These are phyloP conservation scores for Lachancea cidri DNA, from an alignment of 805 yeast genomes.

Conservation along the genomic window DNA sequence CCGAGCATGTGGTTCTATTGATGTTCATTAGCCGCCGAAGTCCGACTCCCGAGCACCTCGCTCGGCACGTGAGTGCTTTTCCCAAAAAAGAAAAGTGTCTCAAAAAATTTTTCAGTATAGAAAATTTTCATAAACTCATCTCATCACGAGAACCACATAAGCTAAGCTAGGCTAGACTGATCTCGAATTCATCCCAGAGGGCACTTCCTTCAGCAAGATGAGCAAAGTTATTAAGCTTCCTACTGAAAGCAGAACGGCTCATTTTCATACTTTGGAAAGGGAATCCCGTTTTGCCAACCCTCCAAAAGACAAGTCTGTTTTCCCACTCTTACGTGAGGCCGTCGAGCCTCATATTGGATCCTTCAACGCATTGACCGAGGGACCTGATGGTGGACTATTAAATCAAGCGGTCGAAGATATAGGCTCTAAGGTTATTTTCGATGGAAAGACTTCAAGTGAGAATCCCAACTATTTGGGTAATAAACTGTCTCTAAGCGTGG, in stretches of 20 bases:
- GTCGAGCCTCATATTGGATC: conserved; percentile 95
- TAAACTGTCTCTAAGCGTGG: conserved; percentile 79
- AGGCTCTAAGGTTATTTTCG: conserved; percentile 81
- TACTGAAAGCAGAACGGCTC: conserved; percentile 35
- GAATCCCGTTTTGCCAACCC: conserved; percentile 84
- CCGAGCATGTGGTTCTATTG: too few species aligned
- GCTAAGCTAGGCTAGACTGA: not conserved
- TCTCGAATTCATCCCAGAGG: not conserved
- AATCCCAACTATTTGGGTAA: conserved; percentile 67
- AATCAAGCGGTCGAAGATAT: conserved; percentile 85
- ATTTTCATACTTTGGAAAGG: conserved; percentile 72
- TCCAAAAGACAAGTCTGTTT: conserved; percentile 79
- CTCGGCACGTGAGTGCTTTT: not conserved
- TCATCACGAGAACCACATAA: not conserved
- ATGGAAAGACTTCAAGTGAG: conserved; percentile 40
- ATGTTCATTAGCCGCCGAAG: conserved; percentile 3
- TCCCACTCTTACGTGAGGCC: conserved; percentile 79
- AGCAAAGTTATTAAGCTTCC: conserved; percentile 30
- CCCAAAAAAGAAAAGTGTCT: not conserved
- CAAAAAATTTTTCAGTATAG: conserved; percentile 8
- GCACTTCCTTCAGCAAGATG: conserved; percentile 16
- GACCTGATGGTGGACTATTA: conserved; percentile 77
- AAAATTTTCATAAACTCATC: conserved; percentile 1
- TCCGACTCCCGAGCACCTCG: not conserved
- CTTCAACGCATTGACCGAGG: conserved; percentile 90